Percentiles rank a stretch among this genome's conserved stretches.
Evolutionary conservation across 495 filamentous ascomycete species (phyloP).

Genomic region (Penicillium daleae): DNA sequence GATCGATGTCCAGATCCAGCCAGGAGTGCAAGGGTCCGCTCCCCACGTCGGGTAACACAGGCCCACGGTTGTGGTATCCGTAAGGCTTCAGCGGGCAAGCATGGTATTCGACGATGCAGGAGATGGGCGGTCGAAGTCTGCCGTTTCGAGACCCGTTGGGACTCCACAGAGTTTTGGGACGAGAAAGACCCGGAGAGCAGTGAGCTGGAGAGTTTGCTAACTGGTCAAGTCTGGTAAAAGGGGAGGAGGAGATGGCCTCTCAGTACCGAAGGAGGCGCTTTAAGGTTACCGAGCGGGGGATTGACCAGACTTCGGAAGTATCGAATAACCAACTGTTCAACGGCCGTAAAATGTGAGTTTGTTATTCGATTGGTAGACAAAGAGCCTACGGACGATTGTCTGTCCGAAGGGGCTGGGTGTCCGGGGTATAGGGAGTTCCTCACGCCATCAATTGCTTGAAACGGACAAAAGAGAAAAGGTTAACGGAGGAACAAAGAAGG

Average conservation of each 20-base stretch:
- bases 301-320: slow-evolving; percentile 3
- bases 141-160: background rate
- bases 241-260: background rate
- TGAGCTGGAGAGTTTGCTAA: slow-evolving; percentile 2
- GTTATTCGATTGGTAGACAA: background rate
- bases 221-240: background rate
- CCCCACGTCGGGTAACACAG: background rate
- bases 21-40: slow-evolving; percentile 2
- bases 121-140: background rate
- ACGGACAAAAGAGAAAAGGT: slow-evolving; percentile 3
- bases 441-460: background rate
- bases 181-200: slow-evolving; percentile 23
- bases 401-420: background rate
- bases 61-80: slow-evolving; percentile 1
- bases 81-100: slow-evolving; percentile 7
- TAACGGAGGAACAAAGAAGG: background rate
- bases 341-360: no score
- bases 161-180: slow-evolving; percentile 18
- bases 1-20: slow-evolving; percentile 8
- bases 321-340: no score
- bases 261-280: background rate
- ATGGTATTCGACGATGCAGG: slow-evolving; percentile 6
- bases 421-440: background rate
- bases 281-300: slow-evolving; percentile 12
- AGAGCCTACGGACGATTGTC: background rate